These are phyloP conservation scores for Thuidium tamariscinum DNA, from an alignment of 225 moss, liverwort and hornwort species.

Conservation along the genomic window DNA sequence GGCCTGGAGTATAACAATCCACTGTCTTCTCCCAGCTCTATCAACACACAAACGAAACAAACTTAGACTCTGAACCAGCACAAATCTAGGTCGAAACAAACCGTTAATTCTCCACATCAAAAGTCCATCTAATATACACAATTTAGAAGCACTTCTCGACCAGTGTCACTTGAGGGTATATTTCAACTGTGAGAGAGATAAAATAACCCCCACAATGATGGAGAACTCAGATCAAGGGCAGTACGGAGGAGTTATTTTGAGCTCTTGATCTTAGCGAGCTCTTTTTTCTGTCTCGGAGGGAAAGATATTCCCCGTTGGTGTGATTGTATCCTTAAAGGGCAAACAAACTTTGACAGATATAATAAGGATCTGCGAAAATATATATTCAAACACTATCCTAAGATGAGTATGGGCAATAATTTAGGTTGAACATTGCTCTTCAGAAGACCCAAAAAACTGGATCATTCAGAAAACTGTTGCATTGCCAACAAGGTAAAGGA, in stretches of 20 bases:
- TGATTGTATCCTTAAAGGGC: not conserved
- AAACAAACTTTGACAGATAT: not conserved
- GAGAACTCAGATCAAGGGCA: not conserved
- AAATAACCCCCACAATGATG: not conserved
- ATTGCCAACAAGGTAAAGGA: not conserved
- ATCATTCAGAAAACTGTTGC: not conserved
- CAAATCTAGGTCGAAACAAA: not conserved
- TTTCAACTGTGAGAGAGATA: not conserved
- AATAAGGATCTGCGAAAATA: not conserved
- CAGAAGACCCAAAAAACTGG: not conserved
- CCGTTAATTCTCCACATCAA: not conserved
- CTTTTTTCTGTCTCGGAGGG: not conserved
- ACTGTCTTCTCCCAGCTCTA: conserved; percentile 98
- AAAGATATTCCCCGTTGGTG: not conserved
- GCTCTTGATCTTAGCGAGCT: not conserved
- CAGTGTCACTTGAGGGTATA: too few relatives aligned
- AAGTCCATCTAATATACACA: not conserved
- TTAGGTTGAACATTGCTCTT: not conserved
- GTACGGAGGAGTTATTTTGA: not conserved
- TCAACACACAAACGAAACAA: not conserved
- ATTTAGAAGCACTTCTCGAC: not conserved
- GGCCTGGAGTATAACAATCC: conserved; percentile 84
- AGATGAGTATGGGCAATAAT: not conserved
- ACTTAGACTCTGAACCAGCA: not conserved
- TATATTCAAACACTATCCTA: not conserved